These are phyloP conservation scores for Tillandsia leiboldiana DNA, from an alignment of 176 grass and related monocot genomes.

Conservation along the genomic window DNA sequence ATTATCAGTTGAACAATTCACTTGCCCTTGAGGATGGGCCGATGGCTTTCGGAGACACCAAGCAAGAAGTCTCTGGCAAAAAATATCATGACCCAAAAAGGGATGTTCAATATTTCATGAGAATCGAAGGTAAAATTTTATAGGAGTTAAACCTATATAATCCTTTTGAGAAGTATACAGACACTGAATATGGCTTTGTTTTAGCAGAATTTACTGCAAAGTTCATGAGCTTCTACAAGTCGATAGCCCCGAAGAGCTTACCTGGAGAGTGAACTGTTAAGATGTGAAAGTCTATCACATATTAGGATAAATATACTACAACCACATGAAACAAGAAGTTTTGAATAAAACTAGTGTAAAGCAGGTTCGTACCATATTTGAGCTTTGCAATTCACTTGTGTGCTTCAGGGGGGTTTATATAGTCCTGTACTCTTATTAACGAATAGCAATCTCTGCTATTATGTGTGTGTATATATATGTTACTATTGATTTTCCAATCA, in stretches of 20 bases:
- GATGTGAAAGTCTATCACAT: not conserved
- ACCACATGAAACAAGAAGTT: not conserved
- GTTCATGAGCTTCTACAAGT: slow-evolving; percentile 61
- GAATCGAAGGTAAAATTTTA: slow-evolving; percentile 43
- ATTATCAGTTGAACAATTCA: no score
- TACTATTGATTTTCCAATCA: no score
- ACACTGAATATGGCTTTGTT: slow-evolving; percentile 10
- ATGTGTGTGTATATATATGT: no score
- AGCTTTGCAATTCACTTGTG: no score
- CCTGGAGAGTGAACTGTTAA: slow-evolving; percentile 12
- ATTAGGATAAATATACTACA: slow-evolving; percentile 15
- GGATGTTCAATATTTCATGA: slow-evolving; percentile 46
- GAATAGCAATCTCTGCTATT: no score
- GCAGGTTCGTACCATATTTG: no score
- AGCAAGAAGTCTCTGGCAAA: slow-evolving; percentile 26
- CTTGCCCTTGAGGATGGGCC: not conserved
- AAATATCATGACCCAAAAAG: slow-evolving; percentile 16
- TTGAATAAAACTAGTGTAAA: not conserved
- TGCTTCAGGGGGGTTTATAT: no score
- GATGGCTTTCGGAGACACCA: not conserved
- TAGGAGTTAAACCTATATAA: no score
- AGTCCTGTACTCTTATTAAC: no score
- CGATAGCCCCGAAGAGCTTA: slow-evolving; percentile 28
- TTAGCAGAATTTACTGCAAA: slow-evolving; percentile 61
- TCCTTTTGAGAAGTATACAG: not conserved